These are phyloP conservation scores for Suillus cothurnatus DNA, from an alignment of 768 basidiomycete species.

Conservation along the genomic window DNA sequence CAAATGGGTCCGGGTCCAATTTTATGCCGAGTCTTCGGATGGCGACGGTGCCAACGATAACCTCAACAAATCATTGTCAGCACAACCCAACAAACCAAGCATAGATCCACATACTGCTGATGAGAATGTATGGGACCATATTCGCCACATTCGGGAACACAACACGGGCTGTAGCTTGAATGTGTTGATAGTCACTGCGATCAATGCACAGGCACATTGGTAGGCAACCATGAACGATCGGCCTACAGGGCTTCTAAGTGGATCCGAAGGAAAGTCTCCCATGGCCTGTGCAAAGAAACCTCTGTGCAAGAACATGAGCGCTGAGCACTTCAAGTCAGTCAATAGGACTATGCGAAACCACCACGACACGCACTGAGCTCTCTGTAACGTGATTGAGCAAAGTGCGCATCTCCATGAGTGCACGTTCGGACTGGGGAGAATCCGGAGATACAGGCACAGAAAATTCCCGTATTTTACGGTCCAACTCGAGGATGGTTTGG, in stretches of 20 bases:
- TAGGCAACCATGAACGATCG: constrained; percentile 56
- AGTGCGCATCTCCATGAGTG: constrained; percentile 44
- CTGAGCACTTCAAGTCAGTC: constrained; percentile 31
- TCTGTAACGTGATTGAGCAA: constrained; percentile 45
- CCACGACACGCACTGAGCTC: constrained; percentile 40
- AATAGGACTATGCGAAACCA: neutral
- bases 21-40: constrained; percentile 45
- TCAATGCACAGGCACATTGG: constrained; percentile 48
- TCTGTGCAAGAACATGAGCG: constrained; percentile 57
- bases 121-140: constrained; percentile 60
- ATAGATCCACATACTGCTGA: constrained; percentile 46
- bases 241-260: constrained; percentile 48
- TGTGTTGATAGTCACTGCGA: constrained; percentile 43
- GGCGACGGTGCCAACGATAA: constrained; percentile 58
- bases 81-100: neutral
- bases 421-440: constrained; percentile 27
- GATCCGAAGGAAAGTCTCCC: constrained; percentile 47
- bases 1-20: constrained; percentile 47
- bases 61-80: constrained; percentile 30
- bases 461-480: constrained; percentile 48
- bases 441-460: constrained; percentile 28
- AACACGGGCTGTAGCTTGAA: constrained; percentile 47
- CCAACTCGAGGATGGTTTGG: constrained; percentile 48
- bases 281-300: constrained; percentile 60
- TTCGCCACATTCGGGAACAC: constrained; percentile 54